A percentile compares a stretch with the other conserved stretches of the same genome.
These are phyloP conservation scores for Botrytis deweyae DNA, from an alignment of 2,329 filamentous ascomycete genomes.

Conservation along the genomic window DNA sequence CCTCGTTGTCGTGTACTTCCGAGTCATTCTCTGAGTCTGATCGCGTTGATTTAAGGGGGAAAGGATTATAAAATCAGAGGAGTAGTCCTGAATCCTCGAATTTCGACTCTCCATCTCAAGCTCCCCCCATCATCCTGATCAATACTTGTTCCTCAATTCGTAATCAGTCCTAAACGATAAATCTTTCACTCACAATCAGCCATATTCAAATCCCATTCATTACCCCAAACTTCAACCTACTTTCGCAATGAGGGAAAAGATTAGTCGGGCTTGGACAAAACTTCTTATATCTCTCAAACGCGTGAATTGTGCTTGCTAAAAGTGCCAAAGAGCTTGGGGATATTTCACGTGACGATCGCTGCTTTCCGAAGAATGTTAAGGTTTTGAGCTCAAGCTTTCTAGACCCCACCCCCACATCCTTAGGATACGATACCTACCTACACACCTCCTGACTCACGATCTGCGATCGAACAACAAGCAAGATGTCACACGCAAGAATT, in stretches of 20 bases:
- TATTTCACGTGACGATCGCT: not conserved
- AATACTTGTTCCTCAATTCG: not conserved
- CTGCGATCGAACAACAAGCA: constrained; percentile 21
- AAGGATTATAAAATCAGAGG: not conserved
- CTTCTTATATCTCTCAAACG: constrained; percentile 20
- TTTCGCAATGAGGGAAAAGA: constrained; percentile 6
- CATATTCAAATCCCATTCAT: not conserved
- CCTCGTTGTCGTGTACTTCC: not conserved
- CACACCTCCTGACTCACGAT: constrained; percentile 9
- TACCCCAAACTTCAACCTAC: not conserved
- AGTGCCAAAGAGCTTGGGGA: not conserved
- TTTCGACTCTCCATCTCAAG: not conserved
- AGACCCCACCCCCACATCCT: constrained; percentile 18
- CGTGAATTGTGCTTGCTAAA: constrained; percentile 19
- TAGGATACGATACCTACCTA: not conserved
- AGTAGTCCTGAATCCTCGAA: not conserved
- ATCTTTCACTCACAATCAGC: no score
- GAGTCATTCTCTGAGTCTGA: not conserved
- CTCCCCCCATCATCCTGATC: not conserved
- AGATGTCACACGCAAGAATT: constrained; percentile 83
- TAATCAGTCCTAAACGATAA: not conserved
- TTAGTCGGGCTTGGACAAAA: constrained; percentile 17
- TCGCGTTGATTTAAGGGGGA: not conserved
- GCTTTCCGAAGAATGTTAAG: not conserved
- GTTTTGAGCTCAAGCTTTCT: constrained; percentile 2